Evolutionary conservation across 768 basidiomycete species (phyloP).

Genomic region (Lactifluus echinatus): DNA sequence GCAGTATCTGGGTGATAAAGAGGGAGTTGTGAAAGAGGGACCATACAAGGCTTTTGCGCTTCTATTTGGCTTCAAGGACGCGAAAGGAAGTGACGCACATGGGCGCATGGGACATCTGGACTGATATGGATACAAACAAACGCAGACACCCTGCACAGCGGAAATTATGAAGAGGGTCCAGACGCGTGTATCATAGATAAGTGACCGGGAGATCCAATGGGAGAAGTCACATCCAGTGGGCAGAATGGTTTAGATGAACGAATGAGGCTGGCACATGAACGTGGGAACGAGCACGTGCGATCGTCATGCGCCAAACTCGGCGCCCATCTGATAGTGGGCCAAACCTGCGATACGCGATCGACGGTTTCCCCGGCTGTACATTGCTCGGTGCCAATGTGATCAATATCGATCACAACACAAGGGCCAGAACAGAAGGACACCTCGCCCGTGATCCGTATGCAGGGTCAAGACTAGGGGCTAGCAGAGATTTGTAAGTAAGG

Average conservation of each 20-base stretch:
- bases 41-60: not conserved
- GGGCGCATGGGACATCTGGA: too few species aligned
- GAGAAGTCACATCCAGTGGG: not conserved
- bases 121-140: not conserved
- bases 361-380: not conserved
- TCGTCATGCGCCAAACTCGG: not conserved
- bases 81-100: too few species aligned
- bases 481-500: not conserved
- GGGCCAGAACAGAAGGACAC: not conserved
- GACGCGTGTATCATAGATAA: not conserved
- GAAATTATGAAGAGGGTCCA: constrained; percentile 9
- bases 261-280: not conserved
- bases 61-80: not conserved
- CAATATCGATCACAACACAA: constrained; percentile 3
- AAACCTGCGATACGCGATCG: not conserved
- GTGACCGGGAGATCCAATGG: not conserved
- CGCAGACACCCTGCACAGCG: not conserved
- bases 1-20: not conserved
- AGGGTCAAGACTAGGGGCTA: not conserved
- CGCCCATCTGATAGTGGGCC: constrained; percentile 8
- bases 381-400: not conserved
- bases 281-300: constrained; percentile 2
- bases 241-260: not conserved
- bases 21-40: constrained; percentile 4
- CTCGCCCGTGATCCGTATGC: not conserved